These are phyloP conservation scores for Magnusiomyces suaveolens DNA, from an alignment of 1,139 yeast species.

Conservation along the genomic window DNA sequence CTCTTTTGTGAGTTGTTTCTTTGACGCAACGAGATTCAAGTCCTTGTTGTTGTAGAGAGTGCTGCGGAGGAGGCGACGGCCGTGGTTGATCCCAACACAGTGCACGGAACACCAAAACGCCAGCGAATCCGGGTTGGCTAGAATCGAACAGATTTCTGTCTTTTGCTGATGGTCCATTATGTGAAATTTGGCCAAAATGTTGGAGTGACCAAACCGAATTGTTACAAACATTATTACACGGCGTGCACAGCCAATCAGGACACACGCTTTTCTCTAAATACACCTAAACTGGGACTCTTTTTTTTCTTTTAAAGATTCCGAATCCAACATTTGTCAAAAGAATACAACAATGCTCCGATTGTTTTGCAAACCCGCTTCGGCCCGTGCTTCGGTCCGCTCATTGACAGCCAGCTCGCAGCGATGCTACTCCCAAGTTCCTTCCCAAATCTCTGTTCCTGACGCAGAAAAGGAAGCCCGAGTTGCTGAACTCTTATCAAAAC, in stretches of 20 bases:
- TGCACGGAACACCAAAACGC: neutral
- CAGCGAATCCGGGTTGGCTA: neutral
- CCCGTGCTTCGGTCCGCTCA: constrained; percentile 5
- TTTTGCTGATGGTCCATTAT: neutral
- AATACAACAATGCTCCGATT: constrained; percentile 11
- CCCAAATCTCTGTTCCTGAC: constrained; percentile 8
- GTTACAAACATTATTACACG: neutral
- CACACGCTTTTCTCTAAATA: neutral
- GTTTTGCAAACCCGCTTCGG: constrained; percentile 7
- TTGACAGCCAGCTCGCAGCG: constrained; percentile 7
- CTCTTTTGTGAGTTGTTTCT: neutral
- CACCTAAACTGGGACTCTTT: neutral
- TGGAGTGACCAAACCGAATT: no score
- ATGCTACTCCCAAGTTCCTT: constrained; percentile 5
- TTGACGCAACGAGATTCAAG: neutral
- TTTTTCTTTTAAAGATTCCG: neutral
- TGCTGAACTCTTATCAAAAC: constrained; percentile 29
- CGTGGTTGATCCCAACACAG: neutral
- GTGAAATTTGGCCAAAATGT: neutral
- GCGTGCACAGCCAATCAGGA: constrained; percentile 1
- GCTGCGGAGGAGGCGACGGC: neutral
- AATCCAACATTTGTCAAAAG: neutral
- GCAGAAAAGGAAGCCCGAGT: constrained; percentile 10
- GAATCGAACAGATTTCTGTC: neutral
- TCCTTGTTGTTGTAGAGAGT: neutral